Conservation (phyloP, 306 rosid species). For the Prunus padus region DNA sequence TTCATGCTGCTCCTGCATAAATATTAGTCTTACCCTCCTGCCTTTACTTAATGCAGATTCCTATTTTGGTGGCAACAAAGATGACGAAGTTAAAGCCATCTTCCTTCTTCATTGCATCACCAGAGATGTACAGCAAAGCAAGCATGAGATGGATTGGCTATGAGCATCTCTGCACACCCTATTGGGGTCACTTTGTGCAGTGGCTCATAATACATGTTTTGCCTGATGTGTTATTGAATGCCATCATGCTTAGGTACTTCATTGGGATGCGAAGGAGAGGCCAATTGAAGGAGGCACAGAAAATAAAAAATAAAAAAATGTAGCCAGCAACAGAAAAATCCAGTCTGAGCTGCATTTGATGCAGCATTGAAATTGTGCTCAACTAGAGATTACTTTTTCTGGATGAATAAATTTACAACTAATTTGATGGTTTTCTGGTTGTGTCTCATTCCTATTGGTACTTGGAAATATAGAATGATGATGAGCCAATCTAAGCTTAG, state of each 20-base stretch:
- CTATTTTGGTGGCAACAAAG: slow-evolving; percentile 28
- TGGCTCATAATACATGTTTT: background rate
- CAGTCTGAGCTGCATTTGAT: background rate
- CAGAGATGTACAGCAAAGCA: slow-evolving; percentile 30
- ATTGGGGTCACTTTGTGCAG: slow-evolving; percentile 30
- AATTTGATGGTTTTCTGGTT: background rate
- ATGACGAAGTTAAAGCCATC: slow-evolving; percentile 16
- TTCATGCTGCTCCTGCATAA: background rate
- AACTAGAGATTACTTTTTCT: background rate
- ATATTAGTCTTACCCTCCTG: background rate
- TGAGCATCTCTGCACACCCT: slow-evolving; percentile 23
- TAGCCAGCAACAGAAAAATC: background rate
- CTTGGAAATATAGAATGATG: background rate
- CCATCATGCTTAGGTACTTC: background rate
- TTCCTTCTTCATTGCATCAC: slow-evolving; percentile 17
- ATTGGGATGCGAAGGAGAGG: slow-evolving; percentile 1
- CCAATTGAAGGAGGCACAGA: slow-evolving; percentile 18
- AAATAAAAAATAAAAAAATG: background rate
- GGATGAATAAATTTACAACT: background rate
- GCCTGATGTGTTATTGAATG: slow-evolving; percentile 18
- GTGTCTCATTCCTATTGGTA: background rate
- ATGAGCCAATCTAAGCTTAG: background rate
- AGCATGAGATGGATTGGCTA: slow-evolving; percentile 31
- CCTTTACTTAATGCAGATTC: slow-evolving; percentile 19
- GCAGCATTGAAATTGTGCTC: background rate